These are phyloP conservation scores for Boletellus ananiceps DNA, from an alignment of 768 basidiomycete species.

Conservation along the genomic window DNA sequence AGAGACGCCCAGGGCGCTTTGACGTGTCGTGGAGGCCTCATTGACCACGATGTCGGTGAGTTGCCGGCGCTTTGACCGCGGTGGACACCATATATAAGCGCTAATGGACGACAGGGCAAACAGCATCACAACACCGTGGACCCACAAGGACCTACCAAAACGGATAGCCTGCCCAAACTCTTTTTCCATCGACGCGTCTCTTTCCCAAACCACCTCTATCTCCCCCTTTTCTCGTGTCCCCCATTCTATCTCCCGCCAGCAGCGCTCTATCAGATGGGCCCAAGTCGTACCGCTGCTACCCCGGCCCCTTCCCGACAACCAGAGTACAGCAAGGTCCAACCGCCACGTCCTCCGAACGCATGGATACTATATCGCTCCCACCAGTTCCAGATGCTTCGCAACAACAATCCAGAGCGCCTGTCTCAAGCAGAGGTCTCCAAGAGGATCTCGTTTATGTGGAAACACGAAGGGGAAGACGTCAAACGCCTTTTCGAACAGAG, in stretches of 20 bases:
- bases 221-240: conserved; percentile 10
- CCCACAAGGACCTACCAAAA: conserved; percentile 35
- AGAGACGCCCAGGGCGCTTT: neutral
- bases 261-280: conserved; percentile 20
- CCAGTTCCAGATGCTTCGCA: conserved; percentile 33
- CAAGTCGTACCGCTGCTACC: conserved; percentile 7
- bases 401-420: conserved; percentile 27
- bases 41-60: neutral
- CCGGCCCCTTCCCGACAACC: conserved; percentile 2
- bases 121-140: conserved; percentile 32
- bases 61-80: conserved; percentile 6
- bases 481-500: conserved; percentile 48
- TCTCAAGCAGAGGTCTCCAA: conserved; percentile 65
- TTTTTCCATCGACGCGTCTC: conserved; percentile 30
- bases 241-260: conserved; percentile 10
- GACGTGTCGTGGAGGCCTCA: neutral
- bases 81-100: conserved; percentile 12
- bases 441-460: conserved; percentile 63
- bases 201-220: conserved; percentile 17
- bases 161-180: conserved; percentile 16
- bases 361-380: conserved; percentile 80
- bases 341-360: conserved; percentile 72
- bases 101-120: conserved; percentile 17
- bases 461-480: conserved; percentile 43
- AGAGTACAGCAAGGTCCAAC: conserved; percentile 25